Evolutionary conservation across 2,329 filamentous ascomycete species (phyloP).

Genomic region (Aspergillus viridinutans): DNA sequence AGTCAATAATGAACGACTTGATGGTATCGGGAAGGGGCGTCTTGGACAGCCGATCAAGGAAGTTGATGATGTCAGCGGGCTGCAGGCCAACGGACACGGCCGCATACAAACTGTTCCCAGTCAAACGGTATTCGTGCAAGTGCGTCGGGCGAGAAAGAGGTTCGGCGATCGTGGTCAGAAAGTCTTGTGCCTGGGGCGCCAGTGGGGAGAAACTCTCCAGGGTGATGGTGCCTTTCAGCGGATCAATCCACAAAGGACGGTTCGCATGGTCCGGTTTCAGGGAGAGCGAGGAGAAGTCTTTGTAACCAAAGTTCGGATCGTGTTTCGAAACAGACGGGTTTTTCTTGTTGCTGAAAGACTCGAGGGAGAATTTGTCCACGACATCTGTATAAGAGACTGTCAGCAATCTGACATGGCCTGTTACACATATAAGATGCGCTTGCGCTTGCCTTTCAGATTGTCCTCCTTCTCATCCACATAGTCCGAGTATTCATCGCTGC

Average conservation of each 20-base stretch:
- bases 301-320: slow-evolving; percentile 57
- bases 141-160: slow-evolving; percentile 84
- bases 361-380: slow-evolving; percentile 52
- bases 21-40: slow-evolving; percentile 79
- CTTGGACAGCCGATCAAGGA: slow-evolving; percentile 83
- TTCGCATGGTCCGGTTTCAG: slow-evolving; percentile 87
- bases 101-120: slow-evolving; percentile 88
- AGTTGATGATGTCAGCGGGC: slow-evolving; percentile 83
- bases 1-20: slow-evolving; percentile 71
- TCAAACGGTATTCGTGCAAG: slow-evolving; percentile 90
- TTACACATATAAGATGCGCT: slow-evolving; percentile 15
- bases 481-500: slow-evolving; percentile 57
- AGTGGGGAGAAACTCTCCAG: slow-evolving; percentile 90
- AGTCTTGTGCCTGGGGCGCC: slow-evolving; percentile 83
- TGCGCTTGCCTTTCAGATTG: slow-evolving; percentile 41
- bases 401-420: slow-evolving; percentile 14
- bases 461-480: slow-evolving; percentile 48
- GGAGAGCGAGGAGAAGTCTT: slow-evolving; percentile 76
- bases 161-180: slow-evolving; percentile 93
- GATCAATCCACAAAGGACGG: slow-evolving; percentile 91
- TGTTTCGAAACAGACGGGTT: slow-evolving; percentile 35
- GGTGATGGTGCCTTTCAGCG: slow-evolving; percentile 78
- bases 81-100: slow-evolving; percentile 92
- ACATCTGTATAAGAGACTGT: slow-evolving; percentile 33
- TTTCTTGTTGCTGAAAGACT: slow-evolving; percentile 47